A percentile compares a stretch with the other conserved stretches of the same genome.
These are phyloP conservation scores for Aspergillus flavus DNA, from an alignment of 2,329 filamentous ascomycete genomes.

Conservation along the genomic window DNA sequence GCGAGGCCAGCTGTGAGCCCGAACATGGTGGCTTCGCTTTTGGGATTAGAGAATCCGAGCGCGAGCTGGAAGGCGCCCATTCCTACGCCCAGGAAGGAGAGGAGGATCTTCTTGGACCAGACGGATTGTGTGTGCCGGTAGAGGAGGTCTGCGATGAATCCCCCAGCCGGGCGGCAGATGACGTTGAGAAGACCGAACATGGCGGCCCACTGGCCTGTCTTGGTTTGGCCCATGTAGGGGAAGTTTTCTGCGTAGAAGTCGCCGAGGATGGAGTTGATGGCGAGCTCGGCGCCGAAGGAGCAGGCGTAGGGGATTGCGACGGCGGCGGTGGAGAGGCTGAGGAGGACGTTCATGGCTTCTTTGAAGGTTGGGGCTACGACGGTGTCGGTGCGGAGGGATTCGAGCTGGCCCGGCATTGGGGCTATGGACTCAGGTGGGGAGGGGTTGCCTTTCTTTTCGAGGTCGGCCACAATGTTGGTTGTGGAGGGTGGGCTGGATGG, in stretches of 20 bases:
- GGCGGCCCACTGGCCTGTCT: slow-evolving; percentile 57
- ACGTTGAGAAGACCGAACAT: slow-evolving; percentile 58
- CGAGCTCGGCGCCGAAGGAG: slow-evolving; percentile 62
- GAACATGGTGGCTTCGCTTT: slow-evolving; percentile 66
- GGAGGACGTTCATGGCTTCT: slow-evolving; percentile 63
- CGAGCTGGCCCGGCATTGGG: slow-evolving; percentile 51
- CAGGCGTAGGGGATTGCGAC: slow-evolving; percentile 60
- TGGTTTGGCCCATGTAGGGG: slow-evolving; percentile 56
- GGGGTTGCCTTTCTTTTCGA: slow-evolving; percentile 38
- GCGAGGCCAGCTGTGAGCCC: slow-evolving; percentile 76
- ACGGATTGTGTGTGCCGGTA: slow-evolving; percentile 56
- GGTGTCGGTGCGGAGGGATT: slow-evolving; percentile 60
- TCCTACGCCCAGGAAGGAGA: slow-evolving; percentile 59
- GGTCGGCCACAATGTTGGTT: slow-evolving; percentile 25
- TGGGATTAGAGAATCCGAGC: slow-evolving; percentile 67
- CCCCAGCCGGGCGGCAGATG: slow-evolving; percentile 51
- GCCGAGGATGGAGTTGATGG: slow-evolving; percentile 63
- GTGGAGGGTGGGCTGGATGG: slow-evolving; percentile 29
- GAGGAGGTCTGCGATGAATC: slow-evolving; percentile 57
- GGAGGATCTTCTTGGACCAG: slow-evolving; percentile 66
- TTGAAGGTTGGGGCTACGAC: slow-evolving; percentile 63
- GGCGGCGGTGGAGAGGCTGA: slow-evolving; percentile 61
- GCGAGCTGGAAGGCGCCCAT: slow-evolving; percentile 63
- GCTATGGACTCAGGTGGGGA: slow-evolving; percentile 37
- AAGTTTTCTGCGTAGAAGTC: slow-evolving; percentile 62